Percentiles rank a stretch among this genome's conserved stretches.
Conservation (phyloP, 2,329 filamentous ascomycete species). For the Colletotrichum sp. region DNA sequence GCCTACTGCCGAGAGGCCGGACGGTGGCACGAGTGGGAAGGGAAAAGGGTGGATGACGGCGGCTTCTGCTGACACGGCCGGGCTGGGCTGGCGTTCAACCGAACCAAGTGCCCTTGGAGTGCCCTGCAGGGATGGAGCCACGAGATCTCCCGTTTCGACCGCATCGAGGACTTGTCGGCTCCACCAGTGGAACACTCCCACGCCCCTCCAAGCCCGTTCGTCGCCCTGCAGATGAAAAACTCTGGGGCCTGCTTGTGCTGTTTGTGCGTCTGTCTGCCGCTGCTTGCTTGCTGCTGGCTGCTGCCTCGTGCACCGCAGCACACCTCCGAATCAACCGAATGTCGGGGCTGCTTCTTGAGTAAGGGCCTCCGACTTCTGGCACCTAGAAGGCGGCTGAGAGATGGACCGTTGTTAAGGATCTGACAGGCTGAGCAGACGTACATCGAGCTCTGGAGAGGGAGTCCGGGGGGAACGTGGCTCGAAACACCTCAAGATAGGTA, state of each 20-base stretch:
- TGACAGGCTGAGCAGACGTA: not conserved
- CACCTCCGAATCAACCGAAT: not conserved
- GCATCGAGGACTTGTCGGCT: slow-evolving; percentile 13
- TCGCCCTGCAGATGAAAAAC: slow-evolving; percentile 16
- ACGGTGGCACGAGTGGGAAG: slow-evolving; percentile 3
- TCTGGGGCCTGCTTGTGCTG: slow-evolving; percentile 7
- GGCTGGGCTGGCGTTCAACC: slow-evolving; percentile 20
- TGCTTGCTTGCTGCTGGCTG: not conserved
- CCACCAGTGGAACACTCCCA: slow-evolving; percentile 21
- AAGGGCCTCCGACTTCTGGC: not conserved
- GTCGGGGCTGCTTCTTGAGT: not conserved
- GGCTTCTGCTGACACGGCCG: slow-evolving; percentile 10
- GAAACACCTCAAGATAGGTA: not conserved
- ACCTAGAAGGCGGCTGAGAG: not conserved
- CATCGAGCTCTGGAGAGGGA: not conserved
- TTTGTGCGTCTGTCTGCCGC: not conserved
- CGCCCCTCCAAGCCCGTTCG: slow-evolving; percentile 10
- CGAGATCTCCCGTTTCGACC: slow-evolving; percentile 27
- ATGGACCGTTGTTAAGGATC: not conserved
- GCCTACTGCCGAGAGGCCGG: slow-evolving; percentile 4
- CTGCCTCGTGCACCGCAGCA: slow-evolving; percentile 3
- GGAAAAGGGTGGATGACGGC: slow-evolving; percentile 9
- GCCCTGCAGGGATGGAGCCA: slow-evolving; percentile 25
- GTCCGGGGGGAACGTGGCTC: not conserved
- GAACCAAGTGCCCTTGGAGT: slow-evolving; percentile 19